phyloP scores from a whole-genome alignment of 768 basidiomycete species.

The Coprinopsis sp. region DNA sequence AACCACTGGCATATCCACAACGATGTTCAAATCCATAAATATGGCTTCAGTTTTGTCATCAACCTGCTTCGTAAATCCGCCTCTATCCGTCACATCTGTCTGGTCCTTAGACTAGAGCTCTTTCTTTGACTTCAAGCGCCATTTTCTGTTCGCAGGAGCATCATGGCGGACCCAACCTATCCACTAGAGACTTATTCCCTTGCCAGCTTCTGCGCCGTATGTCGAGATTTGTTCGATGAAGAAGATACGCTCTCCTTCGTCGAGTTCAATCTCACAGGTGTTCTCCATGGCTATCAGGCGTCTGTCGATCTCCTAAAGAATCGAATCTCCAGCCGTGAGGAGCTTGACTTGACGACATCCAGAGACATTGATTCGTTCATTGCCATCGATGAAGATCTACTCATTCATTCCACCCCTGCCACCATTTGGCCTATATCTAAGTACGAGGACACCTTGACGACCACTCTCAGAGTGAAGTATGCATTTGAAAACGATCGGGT shows the following conservation, averaged over 20 bases:
- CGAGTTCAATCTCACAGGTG: background rate
- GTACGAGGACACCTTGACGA: background rate
- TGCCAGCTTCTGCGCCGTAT: background rate
- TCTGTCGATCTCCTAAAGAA: background rate
- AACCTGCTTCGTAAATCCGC: no score
- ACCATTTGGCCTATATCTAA: background rate
- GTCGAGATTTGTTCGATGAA: background rate
- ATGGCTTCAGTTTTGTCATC: no score
- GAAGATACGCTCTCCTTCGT: background rate
- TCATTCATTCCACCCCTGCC: background rate
- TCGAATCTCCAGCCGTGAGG: background rate
- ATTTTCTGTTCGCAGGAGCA: background rate
- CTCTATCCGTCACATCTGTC: no score
- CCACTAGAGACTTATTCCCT: background rate
- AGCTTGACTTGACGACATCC: background rate
- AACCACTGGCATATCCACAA: no score
- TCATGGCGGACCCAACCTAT: background rate
- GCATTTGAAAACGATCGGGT: background rate
- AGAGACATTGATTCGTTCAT: constrained; percentile 1
- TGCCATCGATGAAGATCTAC: background rate
- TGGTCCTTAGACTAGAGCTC: background rate
- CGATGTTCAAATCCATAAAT: no score
- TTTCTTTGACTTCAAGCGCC: no score
- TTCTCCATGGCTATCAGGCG: background rate
- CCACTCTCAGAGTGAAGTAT: background rate